These are phyloP conservation scores for Paraphaeosphaeria minitans DNA, from an alignment of 2,329 filamentous ascomycete genomes.

Conservation along the genomic window DNA sequence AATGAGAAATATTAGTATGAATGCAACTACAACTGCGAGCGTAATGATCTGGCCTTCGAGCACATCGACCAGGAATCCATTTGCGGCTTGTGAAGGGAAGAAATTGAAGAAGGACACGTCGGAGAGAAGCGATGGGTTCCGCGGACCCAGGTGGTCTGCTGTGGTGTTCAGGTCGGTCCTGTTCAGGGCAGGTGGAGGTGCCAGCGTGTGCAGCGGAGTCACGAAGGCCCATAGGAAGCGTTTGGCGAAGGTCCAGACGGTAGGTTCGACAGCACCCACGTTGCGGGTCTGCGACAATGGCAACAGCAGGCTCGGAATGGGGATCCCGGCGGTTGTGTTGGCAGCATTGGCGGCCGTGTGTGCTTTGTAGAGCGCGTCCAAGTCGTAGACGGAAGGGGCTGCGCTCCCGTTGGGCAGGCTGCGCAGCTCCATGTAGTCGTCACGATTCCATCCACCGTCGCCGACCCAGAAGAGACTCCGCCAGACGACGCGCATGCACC, in stretches of 20 bases:
- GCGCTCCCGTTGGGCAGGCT: slow-evolving; percentile 5
- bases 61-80: slow-evolving; percentile 79
- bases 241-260: slow-evolving; percentile 54
- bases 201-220: slow-evolving; percentile 33
- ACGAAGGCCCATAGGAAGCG: slow-evolving; percentile 45
- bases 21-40: slow-evolving; percentile 85
- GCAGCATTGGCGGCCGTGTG: slow-evolving; percentile 25
- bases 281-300: slow-evolving; percentile 49
- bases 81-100: slow-evolving; percentile 67
- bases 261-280: slow-evolving; percentile 51
- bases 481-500: slow-evolving; percentile 90
- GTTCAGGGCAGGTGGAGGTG: slow-evolving; percentile 30
- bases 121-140: slow-evolving; percentile 56
- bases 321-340: slow-evolving; percentile 24
- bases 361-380: slow-evolving; percentile 26
- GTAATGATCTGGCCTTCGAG: slow-evolving; percentile 95
- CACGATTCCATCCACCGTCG: slow-evolving; percentile 70
- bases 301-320: slow-evolving; percentile 40
- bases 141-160: slow-evolving; percentile 24
- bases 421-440: slow-evolving; percentile 38
- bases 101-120: slow-evolving; percentile 60
- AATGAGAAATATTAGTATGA: slow-evolving; percentile 96
- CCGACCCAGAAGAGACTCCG: slow-evolving; percentile 93
- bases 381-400: slow-evolving; percentile 15
- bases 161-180: slow-evolving; percentile 36